phyloP scores from a whole-genome alignment of 164 flowering plant species.

The Buxus sempervirens region DNA sequence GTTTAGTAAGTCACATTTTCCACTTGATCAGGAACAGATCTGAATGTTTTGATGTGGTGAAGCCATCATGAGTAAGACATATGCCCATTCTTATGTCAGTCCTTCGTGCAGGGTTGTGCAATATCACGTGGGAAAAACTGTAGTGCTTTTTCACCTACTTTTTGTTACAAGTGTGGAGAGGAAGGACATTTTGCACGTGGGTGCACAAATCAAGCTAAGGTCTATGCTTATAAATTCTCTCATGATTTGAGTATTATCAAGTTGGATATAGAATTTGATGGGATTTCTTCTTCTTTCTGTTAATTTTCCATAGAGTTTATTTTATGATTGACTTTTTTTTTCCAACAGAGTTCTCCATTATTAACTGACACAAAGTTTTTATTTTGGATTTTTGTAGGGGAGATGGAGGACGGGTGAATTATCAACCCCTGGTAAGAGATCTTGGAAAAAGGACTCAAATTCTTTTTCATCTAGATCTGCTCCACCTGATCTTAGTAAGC shows the following conservation, averaged over 20 bases:
- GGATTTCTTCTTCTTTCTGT: too few relatives aligned
- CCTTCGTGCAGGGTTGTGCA: constrained; percentile 48
- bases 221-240: constrained; percentile 10
- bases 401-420: constrained; percentile 30
- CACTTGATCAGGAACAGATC: not conserved
- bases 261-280: not conserved
- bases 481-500: constrained; percentile 6
- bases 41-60: not conserved
- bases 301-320: too few relatives aligned
- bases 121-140: constrained; percentile 37
- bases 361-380: not conserved
- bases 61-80: too few relatives aligned
- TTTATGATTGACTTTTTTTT: too few relatives aligned
- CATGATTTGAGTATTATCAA: not conserved
- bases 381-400: constrained; percentile 20
- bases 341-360: not conserved
- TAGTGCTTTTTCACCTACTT: constrained; percentile 30
- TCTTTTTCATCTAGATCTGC: constrained; percentile 24
- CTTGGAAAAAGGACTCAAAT: constrained; percentile 20
- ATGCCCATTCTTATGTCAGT: constrained; percentile 5
- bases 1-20: constrained; percentile 51
- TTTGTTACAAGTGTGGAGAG: constrained; percentile 74
- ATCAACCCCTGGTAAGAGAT: constrained; percentile 31
- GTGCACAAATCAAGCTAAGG: constrained; percentile 54
- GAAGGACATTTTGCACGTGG: constrained; percentile 82